Evolutionary conservation across 1,139 yeast species (phyloP), one percentile per base, ranked within the genome.

Genomic region (Candida sojae): DNA sequence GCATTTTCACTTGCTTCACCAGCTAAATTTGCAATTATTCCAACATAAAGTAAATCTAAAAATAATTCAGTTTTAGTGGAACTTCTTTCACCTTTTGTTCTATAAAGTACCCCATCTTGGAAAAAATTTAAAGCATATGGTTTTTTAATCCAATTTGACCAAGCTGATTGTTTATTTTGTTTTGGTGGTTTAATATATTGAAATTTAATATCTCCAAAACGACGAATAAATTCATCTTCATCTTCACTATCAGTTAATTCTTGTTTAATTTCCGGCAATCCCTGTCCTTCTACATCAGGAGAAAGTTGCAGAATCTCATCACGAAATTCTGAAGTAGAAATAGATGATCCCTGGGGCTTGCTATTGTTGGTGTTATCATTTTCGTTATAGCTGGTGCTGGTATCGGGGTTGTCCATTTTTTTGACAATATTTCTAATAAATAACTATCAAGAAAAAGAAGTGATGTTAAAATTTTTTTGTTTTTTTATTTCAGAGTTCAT

Each of bases 101-200:
- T 66, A 61, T 72, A 82, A 33, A 84, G 64, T 2, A 73, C 73
- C 0, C 86, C 87, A 48, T 83, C 75, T 55, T 81, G 72, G 65
- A 82, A 83, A 58, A 79, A 83, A 57, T 84, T 83, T 49, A 83
- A 66, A 0, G 88, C 88, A 57, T 80, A 79, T 0, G 88, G 88
- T 40, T 70, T 66, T 6, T 75, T 75, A 53, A 81, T 71, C 76
- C 82, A 74, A 32, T 76, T 17, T 17, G 21, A 17, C 21, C 21
- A 17, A 17, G 21, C 21, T 17, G 21, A 17, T 17, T 17, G 21
- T 17, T 17, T 70, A 2, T 72, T 58, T 17, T 64, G 67, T 25
- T 52, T 61, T 1, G 84, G 84, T 13, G 71, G 67, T 45, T 71
- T 68, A 49, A 81, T 80, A 54, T 79, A 80, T 49, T 70, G 70